These are phyloP conservation scores for Blastobotrys ciferrii DNA, from an alignment of 1,139 yeast genomes.

Conservation along the genomic window DNA sequence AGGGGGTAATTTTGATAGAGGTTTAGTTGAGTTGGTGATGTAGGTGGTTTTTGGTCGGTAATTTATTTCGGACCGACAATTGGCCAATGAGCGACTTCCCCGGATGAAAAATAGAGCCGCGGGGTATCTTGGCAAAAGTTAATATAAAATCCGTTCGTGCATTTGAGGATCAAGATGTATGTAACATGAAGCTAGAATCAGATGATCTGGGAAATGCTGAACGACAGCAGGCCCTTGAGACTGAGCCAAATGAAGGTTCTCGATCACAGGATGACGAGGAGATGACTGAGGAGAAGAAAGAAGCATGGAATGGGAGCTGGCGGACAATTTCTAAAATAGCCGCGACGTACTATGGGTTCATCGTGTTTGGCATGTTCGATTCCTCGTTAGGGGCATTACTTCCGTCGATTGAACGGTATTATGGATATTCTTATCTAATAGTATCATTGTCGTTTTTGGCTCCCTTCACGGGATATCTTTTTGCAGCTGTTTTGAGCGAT, in stretches of 20 bases:
- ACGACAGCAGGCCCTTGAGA: not conserved
- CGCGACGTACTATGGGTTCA: slow-evolving; percentile 29
- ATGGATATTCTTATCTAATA: slow-evolving; percentile 28
- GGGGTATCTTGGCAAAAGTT: too few relatives aligned
- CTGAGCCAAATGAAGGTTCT: not conserved
- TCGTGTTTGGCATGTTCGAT: slow-evolving; percentile 34
- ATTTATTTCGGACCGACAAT: not conserved
- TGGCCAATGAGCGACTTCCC: not conserved
- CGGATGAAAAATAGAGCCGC: too few relatives aligned
- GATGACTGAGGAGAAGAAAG: slow-evolving; percentile 1
- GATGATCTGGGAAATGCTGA: not conserved
- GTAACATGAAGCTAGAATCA: not conserved
- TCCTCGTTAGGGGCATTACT: slow-evolving; percentile 31
- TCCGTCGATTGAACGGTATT: slow-evolving; percentile 31
- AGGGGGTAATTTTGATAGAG: too few relatives aligned
- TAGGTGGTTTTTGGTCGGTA: too few relatives aligned
- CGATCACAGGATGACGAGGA: not conserved
- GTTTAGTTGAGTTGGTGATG: too few relatives aligned
- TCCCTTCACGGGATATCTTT: slow-evolving; percentile 38
- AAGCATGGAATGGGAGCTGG: slow-evolving; percentile 26
- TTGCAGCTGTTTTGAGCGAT: slow-evolving; percentile 38
- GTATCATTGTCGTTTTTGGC: slow-evolving; percentile 33
- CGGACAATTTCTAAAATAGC: slow-evolving; percentile 24
- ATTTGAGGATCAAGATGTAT: too few relatives aligned
- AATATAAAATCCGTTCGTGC: too few relatives aligned